phyloP scores from a whole-genome alignment of 1,139 yeast species.

The Diutina ranongensis region DNA sequence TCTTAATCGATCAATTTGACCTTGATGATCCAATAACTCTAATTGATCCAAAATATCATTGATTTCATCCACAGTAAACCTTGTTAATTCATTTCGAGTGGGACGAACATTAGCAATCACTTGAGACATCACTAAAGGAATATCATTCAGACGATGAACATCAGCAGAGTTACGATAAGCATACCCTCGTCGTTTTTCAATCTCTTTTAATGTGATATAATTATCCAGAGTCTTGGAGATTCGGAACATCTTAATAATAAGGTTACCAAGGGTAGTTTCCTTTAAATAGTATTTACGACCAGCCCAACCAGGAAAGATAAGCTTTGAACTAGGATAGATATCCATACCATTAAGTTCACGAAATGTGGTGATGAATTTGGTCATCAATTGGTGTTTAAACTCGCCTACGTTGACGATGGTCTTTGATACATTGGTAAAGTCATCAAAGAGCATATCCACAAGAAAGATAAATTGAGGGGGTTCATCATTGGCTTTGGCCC shows the following conservation, averaged over 20 bases:
- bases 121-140: constrained; percentile 32
- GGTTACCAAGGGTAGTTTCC: constrained; percentile 38
- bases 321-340: constrained; percentile 53
- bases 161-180: constrained; percentile 18
- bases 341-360: constrained; percentile 56
- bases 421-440: not conserved
- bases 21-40: constrained; percentile 24
- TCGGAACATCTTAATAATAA: constrained; percentile 24
- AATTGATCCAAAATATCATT: constrained; percentile 42
- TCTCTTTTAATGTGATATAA: constrained; percentile 22
- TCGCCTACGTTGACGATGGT: not conserved
- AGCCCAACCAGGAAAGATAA: constrained; percentile 55
- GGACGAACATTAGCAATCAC: constrained; percentile 33
- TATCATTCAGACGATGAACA: constrained; percentile 26
- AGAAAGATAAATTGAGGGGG: constrained; percentile 3
- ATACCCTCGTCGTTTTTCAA: constrained; percentile 28
- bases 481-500: not conserved
- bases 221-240: constrained; percentile 27
- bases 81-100: constrained; percentile 34
- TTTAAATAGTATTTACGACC: constrained; percentile 40
- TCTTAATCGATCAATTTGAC: constrained; percentile 30
- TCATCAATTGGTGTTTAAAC: not conserved
- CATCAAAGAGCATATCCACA: not conserved
- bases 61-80: constrained; percentile 42
- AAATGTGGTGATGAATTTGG: constrained; percentile 47